Conservation (phyloP, 106 monocot genomes). For the Dendrobium catenatum region DNA sequence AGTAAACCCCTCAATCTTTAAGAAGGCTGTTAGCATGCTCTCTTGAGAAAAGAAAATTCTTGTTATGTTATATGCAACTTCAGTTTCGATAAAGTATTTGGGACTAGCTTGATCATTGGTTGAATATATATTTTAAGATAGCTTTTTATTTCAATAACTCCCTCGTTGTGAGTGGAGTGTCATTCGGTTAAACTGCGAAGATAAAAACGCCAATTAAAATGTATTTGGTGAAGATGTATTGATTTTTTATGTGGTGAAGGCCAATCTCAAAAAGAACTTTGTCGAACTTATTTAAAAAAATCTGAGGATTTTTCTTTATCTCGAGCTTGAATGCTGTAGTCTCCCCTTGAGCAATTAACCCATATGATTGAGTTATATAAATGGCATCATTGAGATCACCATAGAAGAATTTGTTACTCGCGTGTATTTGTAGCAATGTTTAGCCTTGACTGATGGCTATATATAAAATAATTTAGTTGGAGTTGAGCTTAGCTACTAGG, state of each 20-base stretch:
- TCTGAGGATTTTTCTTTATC: background rate
- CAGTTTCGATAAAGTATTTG: background rate
- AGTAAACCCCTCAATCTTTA: background rate
- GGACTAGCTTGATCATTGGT: background rate
- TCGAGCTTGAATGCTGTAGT: background rate
- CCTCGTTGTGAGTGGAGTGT: background rate
- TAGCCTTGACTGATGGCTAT: no score
- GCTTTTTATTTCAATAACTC: background rate
- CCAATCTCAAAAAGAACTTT: background rate
- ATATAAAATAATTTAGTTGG: no score
- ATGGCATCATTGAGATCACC: no score
- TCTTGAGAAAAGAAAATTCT: background rate
- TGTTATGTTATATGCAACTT: background rate
- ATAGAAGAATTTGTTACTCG: no score
- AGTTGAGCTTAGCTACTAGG: no score
- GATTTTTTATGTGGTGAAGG: background rate
- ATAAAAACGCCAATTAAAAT: background rate
- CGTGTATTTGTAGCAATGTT: no score
- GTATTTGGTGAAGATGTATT: background rate
- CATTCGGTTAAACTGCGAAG: background rate
- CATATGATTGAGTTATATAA: no score
- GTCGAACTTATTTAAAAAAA: background rate
- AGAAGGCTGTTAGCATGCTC: background rate
- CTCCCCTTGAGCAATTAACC: no score
- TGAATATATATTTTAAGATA: background rate